phyloP scores from a whole-genome alignment of 2,329 filamentous ascomycete genomes.

The Ophiostoma sp. region DNA sequence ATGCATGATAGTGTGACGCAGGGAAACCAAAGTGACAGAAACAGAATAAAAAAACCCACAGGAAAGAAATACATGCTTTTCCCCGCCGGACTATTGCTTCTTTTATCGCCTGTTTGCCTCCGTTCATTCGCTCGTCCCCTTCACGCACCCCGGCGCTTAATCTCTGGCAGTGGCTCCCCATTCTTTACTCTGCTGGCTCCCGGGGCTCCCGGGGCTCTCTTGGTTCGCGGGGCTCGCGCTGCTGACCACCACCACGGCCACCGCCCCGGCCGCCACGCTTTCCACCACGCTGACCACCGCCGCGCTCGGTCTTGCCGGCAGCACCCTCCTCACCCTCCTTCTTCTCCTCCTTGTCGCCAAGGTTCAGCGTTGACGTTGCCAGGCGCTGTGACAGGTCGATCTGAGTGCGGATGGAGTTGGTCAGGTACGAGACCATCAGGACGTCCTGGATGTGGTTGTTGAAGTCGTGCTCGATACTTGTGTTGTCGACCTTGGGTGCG shows the following conservation, averaged over 20 bases:
- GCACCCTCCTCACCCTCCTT: conserved; percentile 30
- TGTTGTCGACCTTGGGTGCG: conserved; percentile 86
- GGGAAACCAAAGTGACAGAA: conserved; percentile 15
- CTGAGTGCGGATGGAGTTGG: conserved; percentile 97
- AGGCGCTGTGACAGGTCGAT: conserved; percentile 96
- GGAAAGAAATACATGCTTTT: conserved; percentile 11
- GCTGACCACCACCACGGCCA: conserved; percentile 46
- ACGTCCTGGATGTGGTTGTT: conserved; percentile 99
- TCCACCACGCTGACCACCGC: conserved; percentile 43
- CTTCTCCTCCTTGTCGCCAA: conserved; percentile 42
- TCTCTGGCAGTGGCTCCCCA: background rate
- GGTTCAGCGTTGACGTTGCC: conserved; percentile 64
- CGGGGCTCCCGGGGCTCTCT: conserved; percentile 41
- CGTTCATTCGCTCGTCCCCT: background rate
- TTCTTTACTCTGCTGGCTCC: conserved; percentile 35
- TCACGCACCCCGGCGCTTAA: background rate
- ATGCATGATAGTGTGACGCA: conserved; percentile 15
- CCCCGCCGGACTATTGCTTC: conserved; percentile 3
- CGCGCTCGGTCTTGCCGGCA: conserved; percentile 40
- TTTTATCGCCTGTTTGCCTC: conserved; percentile 5
- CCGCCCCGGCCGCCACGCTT: conserved; percentile 35
- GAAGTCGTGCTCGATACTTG: conserved; percentile 94
- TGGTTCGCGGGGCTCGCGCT: conserved; percentile 45
- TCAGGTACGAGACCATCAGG: conserved; percentile 93
- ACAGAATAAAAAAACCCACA: conserved; percentile 1